Evolutionary conservation across 805 yeast species (phyloP).

Genomic region (Candida broadrunensis): DNA sequence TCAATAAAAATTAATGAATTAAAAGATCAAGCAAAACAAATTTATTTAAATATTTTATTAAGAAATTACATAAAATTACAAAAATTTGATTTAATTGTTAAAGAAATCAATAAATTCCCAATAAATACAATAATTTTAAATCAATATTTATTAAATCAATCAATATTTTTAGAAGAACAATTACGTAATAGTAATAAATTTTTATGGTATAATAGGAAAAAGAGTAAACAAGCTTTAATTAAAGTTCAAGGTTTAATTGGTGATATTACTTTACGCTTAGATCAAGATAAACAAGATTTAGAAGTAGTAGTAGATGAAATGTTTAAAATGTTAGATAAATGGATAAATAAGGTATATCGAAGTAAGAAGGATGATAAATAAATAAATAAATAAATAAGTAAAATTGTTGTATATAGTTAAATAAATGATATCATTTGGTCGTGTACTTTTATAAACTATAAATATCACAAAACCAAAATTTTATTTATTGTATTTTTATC

Average conservation of each 20-base stretch:
- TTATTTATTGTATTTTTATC: too few species aligned
- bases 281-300: constrained; percentile 29
- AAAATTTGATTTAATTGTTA: constrained; percentile 15
- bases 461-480: too few species aligned
- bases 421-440: too few species aligned
- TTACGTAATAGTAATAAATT: neutral
- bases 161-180: constrained; percentile 24
- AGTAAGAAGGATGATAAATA: too few species aligned
- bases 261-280: constrained; percentile 29
- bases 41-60: constrained; percentile 21
- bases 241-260: constrained; percentile 31
- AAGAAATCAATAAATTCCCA: constrained; percentile 26
- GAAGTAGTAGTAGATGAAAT: constrained; percentile 14
- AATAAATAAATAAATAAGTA: too few species aligned
- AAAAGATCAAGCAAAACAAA: constrained; percentile 23
- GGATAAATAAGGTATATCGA: too few species aligned
- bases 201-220: neutral
- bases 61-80: constrained; percentile 17
- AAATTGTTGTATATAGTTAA: too few species aligned
- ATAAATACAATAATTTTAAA: constrained; percentile 25
- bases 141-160: constrained; percentile 33
- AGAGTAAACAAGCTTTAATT: constrained; percentile 5
- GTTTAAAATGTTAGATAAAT: constrained; percentile 21
- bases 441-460: too few species aligned
- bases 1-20: constrained; percentile 20